phyloP scores from a whole-genome alignment of 2,329 filamentous ascomycete species.

The Hypomyces rosellus region DNA sequence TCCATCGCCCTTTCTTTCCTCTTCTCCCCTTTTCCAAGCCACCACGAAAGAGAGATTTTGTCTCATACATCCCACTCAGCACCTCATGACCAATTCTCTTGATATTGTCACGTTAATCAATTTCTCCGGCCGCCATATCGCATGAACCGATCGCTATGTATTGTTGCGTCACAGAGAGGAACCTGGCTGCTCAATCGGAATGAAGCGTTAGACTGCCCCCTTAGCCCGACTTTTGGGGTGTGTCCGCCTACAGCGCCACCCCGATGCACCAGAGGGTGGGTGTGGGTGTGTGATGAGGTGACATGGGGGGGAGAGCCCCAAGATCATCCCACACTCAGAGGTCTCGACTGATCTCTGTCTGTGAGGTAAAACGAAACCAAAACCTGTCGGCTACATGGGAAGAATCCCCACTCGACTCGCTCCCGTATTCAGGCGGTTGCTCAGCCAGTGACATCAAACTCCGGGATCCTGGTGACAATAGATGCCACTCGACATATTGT shows the following conservation, averaged over 20 bases:
- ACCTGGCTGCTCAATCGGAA: conserved; percentile 7
- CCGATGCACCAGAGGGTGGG: background rate
- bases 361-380: too few species aligned
- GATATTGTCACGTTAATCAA: background rate
- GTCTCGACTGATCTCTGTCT: conserved; percentile 7
- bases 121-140: background rate
- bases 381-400: too few species aligned
- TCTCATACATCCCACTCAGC: background rate
- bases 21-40: background rate
- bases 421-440: too few species aligned
- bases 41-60: background rate
- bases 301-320: background rate
- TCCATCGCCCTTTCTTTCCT: background rate
- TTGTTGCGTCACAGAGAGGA: conserved; percentile 1
- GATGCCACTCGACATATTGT: too few species aligned
- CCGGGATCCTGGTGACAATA: too few species aligned
- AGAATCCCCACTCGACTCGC: too few species aligned
- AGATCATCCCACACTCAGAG: conserved; percentile 6
- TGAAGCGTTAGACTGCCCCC: conserved; percentile 3
- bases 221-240: background rate
- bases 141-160: background rate
- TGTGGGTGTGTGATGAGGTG: too few species aligned
- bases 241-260: conserved; percentile 5
- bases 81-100: background rate
- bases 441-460: too few species aligned